These are phyloP conservation scores for Leishmania major DNA, from an alignment of 208 protist genomes.

Conservation along the genomic window DNA sequence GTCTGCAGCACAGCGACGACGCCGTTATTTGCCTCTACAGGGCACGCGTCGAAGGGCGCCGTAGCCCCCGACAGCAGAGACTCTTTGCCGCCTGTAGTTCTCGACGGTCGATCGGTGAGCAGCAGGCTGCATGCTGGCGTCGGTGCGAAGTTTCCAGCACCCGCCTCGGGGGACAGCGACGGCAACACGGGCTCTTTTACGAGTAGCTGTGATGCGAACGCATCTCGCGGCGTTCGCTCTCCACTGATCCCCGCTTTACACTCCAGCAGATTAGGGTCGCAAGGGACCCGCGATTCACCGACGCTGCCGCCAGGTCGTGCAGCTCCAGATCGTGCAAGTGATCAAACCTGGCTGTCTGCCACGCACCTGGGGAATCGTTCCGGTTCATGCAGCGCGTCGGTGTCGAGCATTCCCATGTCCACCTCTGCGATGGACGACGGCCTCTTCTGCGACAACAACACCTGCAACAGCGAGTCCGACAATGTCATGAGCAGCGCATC, in stretches of 20 bases:
- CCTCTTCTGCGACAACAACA: neutral
- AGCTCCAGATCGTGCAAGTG: neutral
- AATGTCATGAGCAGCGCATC: conserved; percentile 4
- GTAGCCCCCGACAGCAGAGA: neutral
- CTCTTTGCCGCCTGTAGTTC: neutral
- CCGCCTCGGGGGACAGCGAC: neutral
- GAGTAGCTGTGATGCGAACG: neutral
- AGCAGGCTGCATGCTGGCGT: too few relatives aligned
- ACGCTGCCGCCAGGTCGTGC: neutral
- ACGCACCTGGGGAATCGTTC: too few relatives aligned
- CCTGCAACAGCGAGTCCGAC: conserved; percentile 13
- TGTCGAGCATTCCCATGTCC: neutral
- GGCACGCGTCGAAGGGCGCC: neutral
- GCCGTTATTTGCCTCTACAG: too few relatives aligned
- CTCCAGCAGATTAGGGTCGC: neutral
- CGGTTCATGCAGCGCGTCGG: neutral
- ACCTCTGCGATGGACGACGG: neutral
- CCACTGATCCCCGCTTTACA: neutral
- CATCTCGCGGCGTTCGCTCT: neutral
- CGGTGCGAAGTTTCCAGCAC: too few relatives aligned
- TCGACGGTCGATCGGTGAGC: neutral
- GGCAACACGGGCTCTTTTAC: neutral
- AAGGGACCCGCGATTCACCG: neutral
- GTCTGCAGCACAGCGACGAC: too few relatives aligned
- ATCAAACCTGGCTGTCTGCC: neutral